These are phyloP conservation scores for Fragilariopsis cylindrus DNA, from an alignment of 108 stramenopile genomes.

Conservation along the genomic window DNA sequence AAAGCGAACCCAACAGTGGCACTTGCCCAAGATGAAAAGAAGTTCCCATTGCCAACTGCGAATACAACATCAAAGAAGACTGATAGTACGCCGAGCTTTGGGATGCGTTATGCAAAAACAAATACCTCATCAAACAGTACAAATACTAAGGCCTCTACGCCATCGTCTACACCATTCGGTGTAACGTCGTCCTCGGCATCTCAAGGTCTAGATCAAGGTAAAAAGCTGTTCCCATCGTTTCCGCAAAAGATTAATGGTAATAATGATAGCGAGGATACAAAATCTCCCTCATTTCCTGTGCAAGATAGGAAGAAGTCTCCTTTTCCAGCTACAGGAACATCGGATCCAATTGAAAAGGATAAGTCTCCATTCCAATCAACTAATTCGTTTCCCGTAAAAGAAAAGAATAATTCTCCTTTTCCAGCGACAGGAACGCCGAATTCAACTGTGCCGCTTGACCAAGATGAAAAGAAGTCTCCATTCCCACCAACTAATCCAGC, in stretches of 20 bases:
- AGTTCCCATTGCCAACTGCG: background rate
- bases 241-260: background rate
- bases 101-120: too few species aligned
- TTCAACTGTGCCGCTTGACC: background rate
- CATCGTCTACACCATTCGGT: background rate
- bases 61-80: too few species aligned
- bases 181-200: too few species aligned
- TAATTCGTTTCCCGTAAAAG: background rate
- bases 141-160: background rate
- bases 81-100: too few species aligned
- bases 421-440: background rate
- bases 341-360: background rate
- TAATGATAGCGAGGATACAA: background rate
- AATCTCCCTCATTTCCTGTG: background rate
- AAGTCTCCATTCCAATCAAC: background rate
- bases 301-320: background rate
- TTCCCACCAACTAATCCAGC: background rate
- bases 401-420: background rate
- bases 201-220: too few species aligned
- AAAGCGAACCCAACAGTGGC: background rate
- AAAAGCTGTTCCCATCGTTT: too few species aligned
- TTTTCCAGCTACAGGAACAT: background rate
- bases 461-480: background rate
- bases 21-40: background rate
- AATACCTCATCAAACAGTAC: too few species aligned